Conservation (phyloP, 1,284 basidiomycete genomes). For the Sanghuangporus sanghuang region DNA sequence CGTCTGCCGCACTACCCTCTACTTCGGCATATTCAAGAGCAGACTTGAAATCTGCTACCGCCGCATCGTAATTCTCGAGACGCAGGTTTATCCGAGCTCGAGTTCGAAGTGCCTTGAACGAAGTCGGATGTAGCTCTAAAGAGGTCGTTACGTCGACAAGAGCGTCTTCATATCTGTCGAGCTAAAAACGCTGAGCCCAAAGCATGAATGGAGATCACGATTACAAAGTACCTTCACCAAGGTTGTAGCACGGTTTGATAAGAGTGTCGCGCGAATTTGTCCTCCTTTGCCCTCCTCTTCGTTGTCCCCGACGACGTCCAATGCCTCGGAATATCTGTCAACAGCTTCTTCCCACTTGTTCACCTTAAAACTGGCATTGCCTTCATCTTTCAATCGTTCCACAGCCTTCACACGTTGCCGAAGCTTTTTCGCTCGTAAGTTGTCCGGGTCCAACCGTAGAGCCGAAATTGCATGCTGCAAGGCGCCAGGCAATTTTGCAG, state of each 20-base stretch:
- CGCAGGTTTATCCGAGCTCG: slow-evolving; percentile 76
- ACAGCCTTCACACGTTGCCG: slow-evolving; percentile 76
- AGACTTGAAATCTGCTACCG: slow-evolving; percentile 72
- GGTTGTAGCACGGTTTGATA: slow-evolving; percentile 83
- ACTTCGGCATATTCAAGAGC: slow-evolving; percentile 66
- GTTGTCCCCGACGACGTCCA: slow-evolving; percentile 58
- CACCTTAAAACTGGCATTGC: slow-evolving; percentile 73
- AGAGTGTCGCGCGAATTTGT: slow-evolving; percentile 70
- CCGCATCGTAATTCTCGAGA: slow-evolving; percentile 68
- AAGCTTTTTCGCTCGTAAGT: slow-evolving; percentile 62
- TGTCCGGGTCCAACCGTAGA: slow-evolving; percentile 76
- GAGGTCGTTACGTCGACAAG: slow-evolving; percentile 68
- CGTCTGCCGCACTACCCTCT: slow-evolving; percentile 59
- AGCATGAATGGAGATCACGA: background rate
- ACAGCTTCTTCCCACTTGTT: slow-evolving; percentile 60
- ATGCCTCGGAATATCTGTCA: slow-evolving; percentile 61
- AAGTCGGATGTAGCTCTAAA: slow-evolving; percentile 55
- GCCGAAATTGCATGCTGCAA: slow-evolving; percentile 71
- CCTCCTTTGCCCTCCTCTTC: slow-evolving; percentile 71
- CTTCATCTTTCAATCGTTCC: slow-evolving; percentile 80
- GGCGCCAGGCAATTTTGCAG: slow-evolving; percentile 66
- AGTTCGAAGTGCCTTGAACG: slow-evolving; percentile 83
- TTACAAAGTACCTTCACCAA: slow-evolving; percentile 56
- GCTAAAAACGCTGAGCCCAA: slow-evolving; percentile 33
- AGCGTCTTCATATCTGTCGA: slow-evolving; percentile 61